Evolutionary conservation across 371 early-diverging fungal species (phyloP).

Genomic region (Mortierella sp.): DNA sequence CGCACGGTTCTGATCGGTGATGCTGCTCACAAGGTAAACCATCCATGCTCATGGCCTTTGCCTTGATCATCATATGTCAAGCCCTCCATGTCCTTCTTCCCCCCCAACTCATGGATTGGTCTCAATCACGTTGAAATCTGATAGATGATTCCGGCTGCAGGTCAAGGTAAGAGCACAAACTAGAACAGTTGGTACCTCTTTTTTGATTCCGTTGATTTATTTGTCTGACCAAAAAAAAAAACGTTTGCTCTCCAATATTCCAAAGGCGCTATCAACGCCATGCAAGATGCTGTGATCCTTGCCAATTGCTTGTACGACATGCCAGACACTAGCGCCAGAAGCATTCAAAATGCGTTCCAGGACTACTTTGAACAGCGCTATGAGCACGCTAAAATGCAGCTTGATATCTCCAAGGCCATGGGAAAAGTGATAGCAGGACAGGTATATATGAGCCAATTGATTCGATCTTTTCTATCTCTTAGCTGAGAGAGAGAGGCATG

Average conservation of each 20-base stretch:
- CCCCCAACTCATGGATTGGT: too few relatives aligned
- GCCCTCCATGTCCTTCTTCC: too few relatives aligned
- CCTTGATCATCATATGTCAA: not conserved
- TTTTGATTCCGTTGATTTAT: too few relatives aligned
- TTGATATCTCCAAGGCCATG: slow-evolving; percentile 12
- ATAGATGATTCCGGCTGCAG: slow-evolving; percentile 21
- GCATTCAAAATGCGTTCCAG: slow-evolving; percentile 13
- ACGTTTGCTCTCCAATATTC: not conserved
- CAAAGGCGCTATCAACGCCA: slow-evolving; percentile 32
- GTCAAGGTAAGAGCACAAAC: slow-evolving; percentile 13
- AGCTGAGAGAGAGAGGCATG: too few relatives aligned
- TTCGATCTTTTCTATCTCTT: too few relatives aligned
- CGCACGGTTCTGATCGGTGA: slow-evolving; percentile 25
- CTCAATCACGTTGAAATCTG: too few relatives aligned
- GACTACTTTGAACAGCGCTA: slow-evolving; percentile 27
- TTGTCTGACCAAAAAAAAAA: too few relatives aligned
- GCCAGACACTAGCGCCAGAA: not conserved
- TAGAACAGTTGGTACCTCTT: too few relatives aligned
- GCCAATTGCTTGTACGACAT: slow-evolving; percentile 30
- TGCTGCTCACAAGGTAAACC: slow-evolving; percentile 29
- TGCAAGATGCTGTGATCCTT: slow-evolving; percentile 35
- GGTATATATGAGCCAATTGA: too few relatives aligned
- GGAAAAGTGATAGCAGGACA: slow-evolving; percentile 24
- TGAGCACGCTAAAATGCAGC: slow-evolving; percentile 22
- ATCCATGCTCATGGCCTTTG: not conserved